Base-by-base conservation (phyloP, 2,329 filamentous ascomycete species). In the Venturiaceae sp. region DNA sequence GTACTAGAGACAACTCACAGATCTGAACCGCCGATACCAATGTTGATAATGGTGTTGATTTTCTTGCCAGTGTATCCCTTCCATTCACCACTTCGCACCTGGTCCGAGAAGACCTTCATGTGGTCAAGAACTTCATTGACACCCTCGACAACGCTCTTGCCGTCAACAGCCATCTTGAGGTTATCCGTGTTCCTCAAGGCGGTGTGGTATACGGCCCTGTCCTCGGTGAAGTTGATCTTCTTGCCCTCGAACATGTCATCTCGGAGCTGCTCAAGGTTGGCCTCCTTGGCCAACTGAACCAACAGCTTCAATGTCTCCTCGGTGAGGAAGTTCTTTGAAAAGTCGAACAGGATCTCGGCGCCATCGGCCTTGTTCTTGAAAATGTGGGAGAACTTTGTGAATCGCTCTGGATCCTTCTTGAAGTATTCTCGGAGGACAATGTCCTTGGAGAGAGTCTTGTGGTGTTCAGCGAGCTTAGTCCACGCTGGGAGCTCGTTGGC, bases 171-270 rank as follows among this genome's bases (percentile, higher is more conserved):
- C 83, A 87, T 85, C 53, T 80, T 84, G 82, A 89, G 84, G 72
- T 89, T 91, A 72, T 84, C 82, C 63, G 91, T 86, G 73, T 99
- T 99, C 72, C 94, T 88, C 69, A 99, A 83, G 53, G 94, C 94
- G 66, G 90, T 83, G 77, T 99, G 94, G 80, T 95, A 95, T 64
- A 99, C 94, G 64, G 94, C 94, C 64, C 94, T 87, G 71, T 92
- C 81, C 81, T 99, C 94, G 61, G 94, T 99, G 78, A 96, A 96
- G 83, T 99, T 99, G 81, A 99, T 97, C 83, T 95, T 92, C 71
- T 97, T 90, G 66, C 94, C 94, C 60, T 85, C 86, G 77, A 99
- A 99, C 92, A 99, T 96, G 70, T 86, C 86, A 83, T 99, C 92
- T 64, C 94, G 88, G 72, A 96, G 89, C 80, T 95, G 83, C 80